Conservation (phyloP, 176 grass and related monocot species). For the Chloris gayana region DNA sequence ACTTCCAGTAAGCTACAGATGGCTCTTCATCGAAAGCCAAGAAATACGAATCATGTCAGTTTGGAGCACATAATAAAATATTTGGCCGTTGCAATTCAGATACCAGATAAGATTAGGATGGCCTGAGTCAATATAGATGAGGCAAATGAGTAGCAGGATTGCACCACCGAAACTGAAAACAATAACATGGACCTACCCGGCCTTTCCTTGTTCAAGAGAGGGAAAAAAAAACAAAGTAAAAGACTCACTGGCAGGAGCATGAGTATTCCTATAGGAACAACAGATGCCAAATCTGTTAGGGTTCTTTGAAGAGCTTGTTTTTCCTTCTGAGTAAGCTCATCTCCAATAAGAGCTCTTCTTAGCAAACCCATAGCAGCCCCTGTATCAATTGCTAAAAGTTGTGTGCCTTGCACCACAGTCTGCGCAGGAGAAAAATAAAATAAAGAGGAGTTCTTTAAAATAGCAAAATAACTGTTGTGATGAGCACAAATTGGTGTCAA, state of each 20-base stretch:
- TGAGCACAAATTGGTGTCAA: not conserved
- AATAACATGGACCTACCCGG: conserved; percentile 8
- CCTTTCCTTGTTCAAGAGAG: conserved; percentile 6
- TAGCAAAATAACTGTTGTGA: not conserved
- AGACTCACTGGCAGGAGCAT: conserved; percentile 98
- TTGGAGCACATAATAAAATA: conserved; percentile 27
- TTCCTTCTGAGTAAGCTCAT: conserved; percentile 97
- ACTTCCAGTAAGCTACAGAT: conserved; percentile 12
- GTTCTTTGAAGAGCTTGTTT: conserved; percentile 98
- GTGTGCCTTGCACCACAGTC: conserved; percentile 96
- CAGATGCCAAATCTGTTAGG: conserved; percentile 95
- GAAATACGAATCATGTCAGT: conserved; percentile 1
- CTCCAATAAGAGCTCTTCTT: conserved; percentile 88
- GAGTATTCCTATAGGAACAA: conserved; percentile 96
- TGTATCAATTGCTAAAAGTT: conserved; percentile 88
- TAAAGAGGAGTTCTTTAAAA: conserved; percentile 23
- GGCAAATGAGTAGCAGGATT: conserved; percentile 15
- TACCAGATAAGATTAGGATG: not conserved
- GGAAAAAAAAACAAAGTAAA: conserved; percentile 7
- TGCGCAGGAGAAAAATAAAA: conserved; percentile 39
- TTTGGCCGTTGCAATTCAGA: conserved; percentile 8
- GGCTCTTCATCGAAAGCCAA: conserved; percentile 2
- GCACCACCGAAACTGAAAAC: conserved; percentile 35
- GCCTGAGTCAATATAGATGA: conserved; percentile 10
- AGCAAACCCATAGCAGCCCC: conserved; percentile 80